Conservation (phyloP, 148 eudicot genomes). For the Nepenthes gracilis region DNA sequence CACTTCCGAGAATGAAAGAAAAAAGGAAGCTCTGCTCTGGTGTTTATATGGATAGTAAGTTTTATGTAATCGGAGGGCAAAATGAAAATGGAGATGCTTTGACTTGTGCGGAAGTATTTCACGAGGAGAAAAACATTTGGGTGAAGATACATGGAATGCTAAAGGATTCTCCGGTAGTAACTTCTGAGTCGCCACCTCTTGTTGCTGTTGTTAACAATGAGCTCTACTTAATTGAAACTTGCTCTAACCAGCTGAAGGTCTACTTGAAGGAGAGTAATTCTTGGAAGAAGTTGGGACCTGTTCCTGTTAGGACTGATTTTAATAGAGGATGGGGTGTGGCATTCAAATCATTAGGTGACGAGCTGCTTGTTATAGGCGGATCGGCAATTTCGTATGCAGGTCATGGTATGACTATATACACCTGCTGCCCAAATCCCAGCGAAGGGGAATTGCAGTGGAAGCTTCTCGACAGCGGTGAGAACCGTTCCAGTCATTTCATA, state of each 20-base stretch:
- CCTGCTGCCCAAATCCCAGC: slow-evolving; percentile 45
- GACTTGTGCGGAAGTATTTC: slow-evolving; percentile 61
- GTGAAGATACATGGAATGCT: slow-evolving; percentile 42
- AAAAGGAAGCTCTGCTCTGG: slow-evolving; percentile 57
- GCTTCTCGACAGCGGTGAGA: slow-evolving; percentile 24
- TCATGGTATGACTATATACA: slow-evolving; percentile 38
- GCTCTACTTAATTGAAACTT: slow-evolving; percentile 44
- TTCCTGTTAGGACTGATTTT: slow-evolving; percentile 55
- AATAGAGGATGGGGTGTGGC: slow-evolving; percentile 82
- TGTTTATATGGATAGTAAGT: slow-evolving; percentile 54
- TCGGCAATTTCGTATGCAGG: slow-evolving; percentile 17
- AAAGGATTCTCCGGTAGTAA: slow-evolving; percentile 30
- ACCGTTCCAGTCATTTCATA: slow-evolving; percentile 37
- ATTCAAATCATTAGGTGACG: slow-evolving; percentile 62
- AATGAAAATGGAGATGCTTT: slow-evolving; percentile 26
- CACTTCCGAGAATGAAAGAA: slow-evolving; percentile 50
- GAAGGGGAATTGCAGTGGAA: slow-evolving; percentile 35
- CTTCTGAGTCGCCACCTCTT: slow-evolving; percentile 56
- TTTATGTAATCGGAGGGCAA: slow-evolving; percentile 58
- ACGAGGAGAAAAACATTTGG: slow-evolving; percentile 37
- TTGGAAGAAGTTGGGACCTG: slow-evolving; percentile 55
- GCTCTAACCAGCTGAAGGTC: slow-evolving; percentile 48
- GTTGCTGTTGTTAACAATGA: slow-evolving; percentile 63
- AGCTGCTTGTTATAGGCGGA: slow-evolving; percentile 59
- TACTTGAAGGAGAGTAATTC: slow-evolving; percentile 47